A percentile compares a stretch with the other conserved stretches of the same genome.
These are phyloP conservation scores for Thalassia testudinum DNA, from an alignment of 116 monocot species.

Conservation along the genomic window DNA sequence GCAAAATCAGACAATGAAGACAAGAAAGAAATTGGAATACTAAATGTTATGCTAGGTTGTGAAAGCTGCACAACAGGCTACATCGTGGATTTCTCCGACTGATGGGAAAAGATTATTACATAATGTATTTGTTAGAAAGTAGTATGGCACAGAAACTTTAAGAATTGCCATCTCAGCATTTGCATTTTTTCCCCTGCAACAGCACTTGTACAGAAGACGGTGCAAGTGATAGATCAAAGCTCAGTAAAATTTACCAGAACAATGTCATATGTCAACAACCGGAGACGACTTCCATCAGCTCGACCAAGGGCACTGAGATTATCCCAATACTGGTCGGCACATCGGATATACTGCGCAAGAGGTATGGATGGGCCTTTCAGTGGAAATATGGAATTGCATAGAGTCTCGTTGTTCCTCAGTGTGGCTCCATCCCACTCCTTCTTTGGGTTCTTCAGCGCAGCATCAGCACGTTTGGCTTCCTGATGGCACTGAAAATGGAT, in stretches of 20 bases:
- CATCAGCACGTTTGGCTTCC: conserved; percentile 92
- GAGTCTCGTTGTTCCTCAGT: conserved; percentile 84
- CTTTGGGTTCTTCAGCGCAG: conserved; percentile 77
- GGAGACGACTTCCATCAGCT: conserved; percentile 80
- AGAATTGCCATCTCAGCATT: too few species aligned
- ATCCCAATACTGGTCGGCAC: conserved; percentile 89
- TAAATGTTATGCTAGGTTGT: too few species aligned
- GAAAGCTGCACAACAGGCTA: too few species aligned
- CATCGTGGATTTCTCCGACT: too few species aligned
- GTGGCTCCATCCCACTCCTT: conserved; percentile 99
- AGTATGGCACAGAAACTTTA: too few species aligned
- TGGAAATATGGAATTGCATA: conserved; percentile 92
- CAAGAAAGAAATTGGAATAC: too few species aligned
- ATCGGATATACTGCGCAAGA: conserved; percentile 58
- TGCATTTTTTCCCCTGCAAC: too few species aligned
- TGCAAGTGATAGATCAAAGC: background rate
- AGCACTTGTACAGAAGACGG: too few species aligned
- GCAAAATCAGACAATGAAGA: background rate
- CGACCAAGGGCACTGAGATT: conserved; percentile 79
- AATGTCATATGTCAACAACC: conserved; percentile 86
- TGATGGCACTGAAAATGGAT: conserved; percentile 99
- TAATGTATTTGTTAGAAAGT: too few species aligned
- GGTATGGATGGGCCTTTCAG: conserved; percentile 72
- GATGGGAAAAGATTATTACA: background rate
- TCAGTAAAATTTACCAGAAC: conserved; percentile 50